Evolutionary conservation across 2,329 filamentous ascomycete species (phyloP).

Genomic region (Pseudocercospora cruenta): DNA sequence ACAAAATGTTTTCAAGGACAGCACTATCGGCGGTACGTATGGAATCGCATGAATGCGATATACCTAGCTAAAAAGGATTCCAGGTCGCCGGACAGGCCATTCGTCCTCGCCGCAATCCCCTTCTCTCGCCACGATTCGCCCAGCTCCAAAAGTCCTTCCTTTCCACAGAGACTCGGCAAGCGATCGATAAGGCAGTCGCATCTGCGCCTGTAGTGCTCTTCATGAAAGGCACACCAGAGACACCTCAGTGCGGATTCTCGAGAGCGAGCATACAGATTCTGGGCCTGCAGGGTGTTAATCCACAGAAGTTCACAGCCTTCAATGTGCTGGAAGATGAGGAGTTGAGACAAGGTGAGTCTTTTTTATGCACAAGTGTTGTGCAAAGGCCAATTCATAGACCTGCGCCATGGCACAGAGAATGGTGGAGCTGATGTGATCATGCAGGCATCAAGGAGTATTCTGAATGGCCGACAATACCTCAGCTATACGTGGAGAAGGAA

Average conservation of each 20-base stretch:
- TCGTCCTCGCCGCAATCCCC: constrained; percentile 45
- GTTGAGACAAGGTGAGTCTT: constrained; percentile 70
- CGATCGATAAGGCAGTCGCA: constrained; percentile 86
- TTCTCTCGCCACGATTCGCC: constrained; percentile 50
- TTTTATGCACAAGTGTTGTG: background rate
- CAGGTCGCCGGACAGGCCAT: constrained; percentile 54
- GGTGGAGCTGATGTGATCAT: background rate
- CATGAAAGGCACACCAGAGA: constrained; percentile 99
- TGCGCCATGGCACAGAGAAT: constrained; percentile 1
- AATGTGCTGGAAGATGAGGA: constrained; percentile 94
- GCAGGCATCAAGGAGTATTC: constrained; percentile 98
- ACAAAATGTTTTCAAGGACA: constrained; percentile 37
- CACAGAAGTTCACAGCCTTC: constrained; percentile 94
- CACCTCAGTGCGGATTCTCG: constrained; percentile 95
- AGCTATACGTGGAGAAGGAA: constrained; percentile 92
- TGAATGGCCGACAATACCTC: constrained; percentile 98
- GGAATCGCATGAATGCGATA: background rate
- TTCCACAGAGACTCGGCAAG: constrained; percentile 75
- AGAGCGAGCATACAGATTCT: constrained; percentile 93
- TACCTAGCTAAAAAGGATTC: background rate
- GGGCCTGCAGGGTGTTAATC: constrained; percentile 91
- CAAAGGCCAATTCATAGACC: background rate
- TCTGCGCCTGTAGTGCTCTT: constrained; percentile 94
- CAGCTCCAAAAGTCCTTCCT: constrained; percentile 66
- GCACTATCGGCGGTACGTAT: constrained; percentile 34